A percentile compares a stretch with the other conserved stretches of the same genome.
phyloP scores from a whole-genome alignment of 2,329 filamentous ascomycete genomes.

The Clonostachys solani region DNA sequence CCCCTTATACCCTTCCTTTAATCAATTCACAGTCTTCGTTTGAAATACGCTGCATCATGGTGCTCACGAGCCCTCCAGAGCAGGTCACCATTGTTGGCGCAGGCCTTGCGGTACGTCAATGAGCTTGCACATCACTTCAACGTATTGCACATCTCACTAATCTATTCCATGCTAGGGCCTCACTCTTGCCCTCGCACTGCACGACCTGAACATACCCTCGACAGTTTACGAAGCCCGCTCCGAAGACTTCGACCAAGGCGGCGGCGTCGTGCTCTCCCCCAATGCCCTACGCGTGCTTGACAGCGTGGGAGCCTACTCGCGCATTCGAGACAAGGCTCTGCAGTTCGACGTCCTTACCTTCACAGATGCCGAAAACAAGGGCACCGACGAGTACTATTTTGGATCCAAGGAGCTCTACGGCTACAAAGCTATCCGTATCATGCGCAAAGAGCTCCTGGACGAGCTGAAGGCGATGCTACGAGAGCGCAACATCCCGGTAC shows the following conservation, averaged over 20 bases:
- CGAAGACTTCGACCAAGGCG: conserved; percentile 40
- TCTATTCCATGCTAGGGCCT: conserved; percentile 34
- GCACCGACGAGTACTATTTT: conserved; percentile 39
- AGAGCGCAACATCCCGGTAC: conserved; percentile 31
- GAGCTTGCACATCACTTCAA: neutral
- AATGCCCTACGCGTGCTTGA: conserved; percentile 53
- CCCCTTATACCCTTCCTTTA: no score
- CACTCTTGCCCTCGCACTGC: conserved; percentile 47
- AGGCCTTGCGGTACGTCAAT: neutral
- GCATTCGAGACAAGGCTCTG: conserved; percentile 37
- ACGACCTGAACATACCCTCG: conserved; percentile 41
- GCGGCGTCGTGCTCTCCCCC: conserved; percentile 55
- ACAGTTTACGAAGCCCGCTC: conserved; percentile 46
- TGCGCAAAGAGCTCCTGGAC: conserved; percentile 45
- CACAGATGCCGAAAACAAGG: conserved; percentile 18
- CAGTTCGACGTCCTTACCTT: conserved; percentile 48
- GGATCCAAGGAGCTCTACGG: conserved; percentile 41
- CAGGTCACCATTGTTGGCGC: neutral
- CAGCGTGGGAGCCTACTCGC: conserved; percentile 38
- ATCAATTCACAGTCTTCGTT: no score
- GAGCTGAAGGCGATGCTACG: conserved; percentile 34
- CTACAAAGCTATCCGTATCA: conserved; percentile 49
- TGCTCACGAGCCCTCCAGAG: neutral
- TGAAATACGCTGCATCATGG: neutral
- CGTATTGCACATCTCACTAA: neutral